phyloP scores from a whole-genome alignment of 805 yeast species.

The Nakazawaea populi region DNA sequence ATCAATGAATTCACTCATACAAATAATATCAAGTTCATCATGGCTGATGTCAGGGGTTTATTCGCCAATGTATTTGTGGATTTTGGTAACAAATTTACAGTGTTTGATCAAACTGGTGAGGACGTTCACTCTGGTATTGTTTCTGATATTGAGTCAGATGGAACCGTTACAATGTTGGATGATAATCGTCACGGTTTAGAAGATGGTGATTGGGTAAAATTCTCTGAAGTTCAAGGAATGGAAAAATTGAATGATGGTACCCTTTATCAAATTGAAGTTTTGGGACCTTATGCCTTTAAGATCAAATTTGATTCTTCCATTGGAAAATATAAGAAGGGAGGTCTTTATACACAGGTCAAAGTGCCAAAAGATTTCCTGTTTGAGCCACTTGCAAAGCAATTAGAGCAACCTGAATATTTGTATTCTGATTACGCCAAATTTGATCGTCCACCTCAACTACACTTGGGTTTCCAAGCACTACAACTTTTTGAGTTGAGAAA shows the following conservation, averaged over 20 bases:
- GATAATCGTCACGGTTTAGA: constrained; percentile 90
- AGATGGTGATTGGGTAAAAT: constrained; percentile 87
- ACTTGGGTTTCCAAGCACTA: constrained; percentile 87
- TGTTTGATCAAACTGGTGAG: constrained; percentile 86
- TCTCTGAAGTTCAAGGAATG: constrained; percentile 80
- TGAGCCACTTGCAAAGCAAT: constrained; percentile 57
- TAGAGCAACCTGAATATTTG: constrained; percentile 71
- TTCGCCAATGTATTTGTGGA: constrained; percentile 89
- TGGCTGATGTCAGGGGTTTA: constrained; percentile 80
- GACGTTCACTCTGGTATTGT: constrained; percentile 85
- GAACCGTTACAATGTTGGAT: constrained; percentile 90
- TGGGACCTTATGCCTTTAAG: constrained; percentile 93
- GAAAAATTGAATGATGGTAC: constrained; percentile 67
- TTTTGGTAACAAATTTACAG: constrained; percentile 75
- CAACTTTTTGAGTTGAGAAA: constrained; percentile 64
- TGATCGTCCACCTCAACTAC: constrained; percentile 86
- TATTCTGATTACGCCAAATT: constrained; percentile 90
- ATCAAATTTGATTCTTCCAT: constrained; percentile 48
- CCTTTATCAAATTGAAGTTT: constrained; percentile 70
- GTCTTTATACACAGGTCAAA: constrained; percentile 88
- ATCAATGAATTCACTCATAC: constrained; percentile 73
- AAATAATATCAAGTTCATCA: constrained; percentile 69
- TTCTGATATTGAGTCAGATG: constrained; percentile 80
- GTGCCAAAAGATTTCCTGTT: constrained; percentile 64
- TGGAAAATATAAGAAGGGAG: constrained; percentile 76